Base-by-base conservation (phyloP, 2,329 filamentous ascomycete species). In the Parasarocladium wereldwijsianum region DNA sequence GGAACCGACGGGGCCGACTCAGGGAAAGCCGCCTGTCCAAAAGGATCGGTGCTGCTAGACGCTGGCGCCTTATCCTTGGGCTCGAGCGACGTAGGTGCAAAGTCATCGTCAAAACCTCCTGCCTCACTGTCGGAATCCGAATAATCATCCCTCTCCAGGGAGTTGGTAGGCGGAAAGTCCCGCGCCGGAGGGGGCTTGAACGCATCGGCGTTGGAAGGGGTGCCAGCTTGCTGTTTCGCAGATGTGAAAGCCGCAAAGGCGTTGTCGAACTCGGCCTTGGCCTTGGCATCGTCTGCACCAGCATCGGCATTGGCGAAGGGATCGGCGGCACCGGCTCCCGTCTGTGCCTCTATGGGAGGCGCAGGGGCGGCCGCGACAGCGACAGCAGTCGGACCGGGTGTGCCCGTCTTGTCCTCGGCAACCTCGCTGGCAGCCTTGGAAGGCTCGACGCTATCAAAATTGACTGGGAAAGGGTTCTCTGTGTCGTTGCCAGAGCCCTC, bases 81-180 rank as follows among this genome's bases (percentile, higher is more conserved):
- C 17, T 12, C 11, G 12, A 63, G 60, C 4, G 66, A 66, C 2
- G 70, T 66, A 10, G 81, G 73, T 1, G 80, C 76, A 48, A 96
- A 96, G 51, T 94, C 78, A 47, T 98, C 90, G 29, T 92, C 87
- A 46, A 96, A 96, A 0, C 86, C 84, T 24, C 82, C 84, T 28
- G 70, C 70, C 27, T 83, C 81, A 35, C 72, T 80, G 32, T 75
- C 77, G 17, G 76, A 78, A 34, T 92, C 84, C 17, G 80, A 86
- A n/a, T 92, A 78, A 13, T 82, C 78, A 15, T 87, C 82, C 17
- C 73, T 67, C 37, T 81, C 78, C 34, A 94, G 57, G 48, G 87
- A 83, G n/a, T 78, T 76, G 36, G 96, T 93, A 1, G 87, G 90
- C 18, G 90, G 90, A 47, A 96, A 96, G 48, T 96, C 90, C 14